A percentile compares a stretch with the other conserved stretches of the same genome.
Conservation (phyloP, 2,329 filamentous ascomycete species). For the Colletotrichum musicola region DNA sequence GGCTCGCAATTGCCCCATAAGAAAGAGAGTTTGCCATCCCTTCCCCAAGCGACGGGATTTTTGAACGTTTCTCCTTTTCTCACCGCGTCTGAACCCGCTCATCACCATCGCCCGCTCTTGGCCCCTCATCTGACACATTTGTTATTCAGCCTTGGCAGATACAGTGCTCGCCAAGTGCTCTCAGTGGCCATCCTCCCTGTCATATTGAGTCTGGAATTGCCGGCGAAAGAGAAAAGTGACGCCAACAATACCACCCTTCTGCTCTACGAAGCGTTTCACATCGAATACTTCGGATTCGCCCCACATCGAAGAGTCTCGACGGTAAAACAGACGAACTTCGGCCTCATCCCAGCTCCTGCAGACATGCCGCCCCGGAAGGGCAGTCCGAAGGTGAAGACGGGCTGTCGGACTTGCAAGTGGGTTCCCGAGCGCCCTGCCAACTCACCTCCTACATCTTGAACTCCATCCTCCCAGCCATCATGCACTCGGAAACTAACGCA, state of each 20-base stretch:
- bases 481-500: not conserved
- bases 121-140: conserved; percentile 26
- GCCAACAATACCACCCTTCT: not conserved
- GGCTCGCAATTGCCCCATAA: conserved; percentile 30
- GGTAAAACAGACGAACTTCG: not conserved
- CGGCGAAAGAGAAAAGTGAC: conserved; percentile 10
- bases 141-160: conserved; percentile 13
- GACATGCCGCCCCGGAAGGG: conserved; percentile 34
- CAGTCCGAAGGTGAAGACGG: conserved; percentile 57
- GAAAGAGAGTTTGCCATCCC: not conserved
- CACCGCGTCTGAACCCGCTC: not conserved
- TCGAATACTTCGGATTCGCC: conserved; percentile 7
- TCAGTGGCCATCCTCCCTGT: too few relatives aligned
- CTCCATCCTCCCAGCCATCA: not conserved
- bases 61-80: conserved; percentile 2
- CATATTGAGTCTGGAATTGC: not conserved
- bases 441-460: not conserved
- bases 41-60: conserved; percentile 2
- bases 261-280: too few relatives aligned
- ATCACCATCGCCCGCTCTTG: not conserved
- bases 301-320: conserved; percentile 10
- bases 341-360: not conserved
- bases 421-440: conserved; percentile 43
- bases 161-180: not conserved
- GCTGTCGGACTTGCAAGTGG: conserved; percentile 68